These are phyloP conservation scores for Grosmannia penicillata DNA, from an alignment of 2,329 filamentous ascomycete genomes.

Conservation along the genomic window DNA sequence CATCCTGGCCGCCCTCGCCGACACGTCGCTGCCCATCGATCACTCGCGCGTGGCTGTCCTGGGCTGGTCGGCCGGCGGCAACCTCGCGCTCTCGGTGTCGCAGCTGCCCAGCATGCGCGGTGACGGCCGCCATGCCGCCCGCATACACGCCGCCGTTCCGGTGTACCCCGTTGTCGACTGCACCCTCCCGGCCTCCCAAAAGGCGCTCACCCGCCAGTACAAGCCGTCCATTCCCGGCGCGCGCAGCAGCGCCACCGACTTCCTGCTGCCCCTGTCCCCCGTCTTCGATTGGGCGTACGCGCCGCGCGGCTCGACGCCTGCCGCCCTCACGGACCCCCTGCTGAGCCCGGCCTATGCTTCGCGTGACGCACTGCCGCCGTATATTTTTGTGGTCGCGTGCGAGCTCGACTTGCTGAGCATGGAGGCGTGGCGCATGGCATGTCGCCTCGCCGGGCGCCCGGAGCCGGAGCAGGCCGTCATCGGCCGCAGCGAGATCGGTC, in stretches of 20 bases:
- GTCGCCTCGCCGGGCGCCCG: conserved; percentile 17
- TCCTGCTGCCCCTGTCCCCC: conserved; percentile 13
- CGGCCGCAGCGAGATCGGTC: conserved; percentile 13
- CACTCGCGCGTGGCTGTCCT: conserved; percentile 22
- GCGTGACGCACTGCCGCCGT: conserved; percentile 21
- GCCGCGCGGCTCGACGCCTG: conserved; percentile 12
- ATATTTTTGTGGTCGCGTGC: conserved; percentile 26
- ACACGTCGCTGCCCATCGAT: conserved; percentile 31
- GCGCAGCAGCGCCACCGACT: conserved; percentile 14
- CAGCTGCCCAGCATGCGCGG: conserved; percentile 22
- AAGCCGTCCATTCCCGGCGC: conserved; percentile 18
- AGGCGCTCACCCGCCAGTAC: conserved; percentile 19
- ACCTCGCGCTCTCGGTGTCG: conserved; percentile 25
- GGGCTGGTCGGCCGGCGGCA: conserved; percentile 37
- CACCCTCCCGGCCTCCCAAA: conserved; percentile 15
- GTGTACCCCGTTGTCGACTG: conserved; percentile 31
- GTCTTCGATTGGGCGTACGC: conserved; percentile 28
- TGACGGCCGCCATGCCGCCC: neutral
- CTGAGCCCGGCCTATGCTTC: conserved; percentile 22
- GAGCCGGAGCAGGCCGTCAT: conserved; percentile 15
- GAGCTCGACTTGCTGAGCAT: conserved; percentile 30
- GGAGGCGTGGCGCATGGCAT: conserved; percentile 25
- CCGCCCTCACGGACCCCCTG: conserved; percentile 21
- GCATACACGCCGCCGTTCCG: conserved; percentile 21
- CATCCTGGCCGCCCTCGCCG: conserved; percentile 23